phyloP scores from a whole-genome alignment of 2,329 filamentous ascomycete genomes.

The Nemania bipapillata region DNA sequence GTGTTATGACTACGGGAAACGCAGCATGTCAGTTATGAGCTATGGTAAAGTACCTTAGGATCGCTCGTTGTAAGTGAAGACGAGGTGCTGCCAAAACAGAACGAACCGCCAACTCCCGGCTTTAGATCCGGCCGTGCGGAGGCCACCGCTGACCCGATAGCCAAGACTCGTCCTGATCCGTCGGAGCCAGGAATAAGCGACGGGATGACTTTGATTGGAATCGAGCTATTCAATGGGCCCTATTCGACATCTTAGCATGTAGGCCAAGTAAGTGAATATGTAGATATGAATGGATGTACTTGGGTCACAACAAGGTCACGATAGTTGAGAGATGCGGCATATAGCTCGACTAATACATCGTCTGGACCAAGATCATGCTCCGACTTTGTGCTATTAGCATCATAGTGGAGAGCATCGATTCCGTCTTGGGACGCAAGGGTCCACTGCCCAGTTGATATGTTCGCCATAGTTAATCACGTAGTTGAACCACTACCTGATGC shows the following conservation, averaged over 20 bases:
- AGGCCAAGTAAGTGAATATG: background rate
- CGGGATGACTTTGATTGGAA: constrained; percentile 8
- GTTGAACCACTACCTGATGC: background rate
- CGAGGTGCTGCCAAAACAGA: background rate
- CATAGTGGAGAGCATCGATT: constrained; percentile 30
- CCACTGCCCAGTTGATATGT: constrained; percentile 27
- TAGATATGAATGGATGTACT: background rate
- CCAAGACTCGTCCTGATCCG: constrained; percentile 62
- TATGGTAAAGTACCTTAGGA: background rate
- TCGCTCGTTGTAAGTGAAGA: background rate
- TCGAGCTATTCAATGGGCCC: background rate
- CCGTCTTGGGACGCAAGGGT: constrained; percentile 28
- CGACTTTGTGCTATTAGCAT: constrained; percentile 12
- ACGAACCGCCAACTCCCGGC: constrained; percentile 52
- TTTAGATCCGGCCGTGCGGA: constrained; percentile 35
- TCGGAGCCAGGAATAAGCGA: constrained; percentile 54
- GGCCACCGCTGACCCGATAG: constrained; percentile 37
- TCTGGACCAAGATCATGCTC: constrained; percentile 58
- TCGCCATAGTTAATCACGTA: background rate
- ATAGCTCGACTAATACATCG: constrained; percentile 65
- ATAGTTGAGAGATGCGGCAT: constrained; percentile 55
- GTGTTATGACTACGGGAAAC: constrained; percentile 55
- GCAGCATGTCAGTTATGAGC: background rate
- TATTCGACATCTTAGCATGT: background rate
- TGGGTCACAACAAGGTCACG: constrained; percentile 54